Evolutionary conservation across 768 basidiomycete genomes (phyloP).

Genomic region (Collybia nuda): DNA sequence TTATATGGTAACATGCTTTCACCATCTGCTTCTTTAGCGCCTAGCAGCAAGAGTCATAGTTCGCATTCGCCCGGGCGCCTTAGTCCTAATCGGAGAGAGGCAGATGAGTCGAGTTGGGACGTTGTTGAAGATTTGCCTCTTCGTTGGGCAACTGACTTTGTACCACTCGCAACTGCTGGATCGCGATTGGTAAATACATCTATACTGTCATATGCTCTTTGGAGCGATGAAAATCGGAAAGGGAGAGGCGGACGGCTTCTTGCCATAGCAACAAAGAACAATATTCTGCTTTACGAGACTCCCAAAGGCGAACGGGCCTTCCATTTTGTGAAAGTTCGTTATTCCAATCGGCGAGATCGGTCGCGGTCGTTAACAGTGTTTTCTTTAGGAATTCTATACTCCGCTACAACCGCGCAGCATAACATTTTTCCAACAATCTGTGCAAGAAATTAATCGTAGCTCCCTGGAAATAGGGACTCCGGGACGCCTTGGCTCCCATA

Average conservation of each 20-base stretch:
- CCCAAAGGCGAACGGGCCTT: conserved; percentile 83
- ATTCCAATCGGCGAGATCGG: not conserved
- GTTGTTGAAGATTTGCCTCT: conserved; percentile 71
- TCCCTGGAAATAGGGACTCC: conserved; percentile 36
- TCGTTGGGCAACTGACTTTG: conserved; percentile 87
- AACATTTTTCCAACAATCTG: conserved; percentile 68
- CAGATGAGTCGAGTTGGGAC: conserved; percentile 65
- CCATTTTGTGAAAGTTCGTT: conserved; percentile 71
- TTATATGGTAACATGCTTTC: conserved; percentile 34
- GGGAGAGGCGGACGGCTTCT: conserved; percentile 53
- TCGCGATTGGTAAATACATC: conserved; percentile 60
- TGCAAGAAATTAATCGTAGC: conserved; percentile 49
- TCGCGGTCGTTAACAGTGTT: conserved; percentile 2
- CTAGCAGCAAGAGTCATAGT: conserved; percentile 4
- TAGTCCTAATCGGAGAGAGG: conserved; percentile 24
- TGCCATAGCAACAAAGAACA: conserved; percentile 74
- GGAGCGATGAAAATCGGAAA: conserved; percentile 54
- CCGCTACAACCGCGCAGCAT: conserved; percentile 67
- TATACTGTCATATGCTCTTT: conserved; percentile 68
- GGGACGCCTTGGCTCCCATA: conserved; percentile 32
- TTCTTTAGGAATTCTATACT: conserved; percentile 78
- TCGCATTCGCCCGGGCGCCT: conserved; percentile 11
- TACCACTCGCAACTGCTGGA: conserved; percentile 68
- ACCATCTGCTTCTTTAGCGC: conserved; percentile 1
- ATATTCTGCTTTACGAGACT: conserved; percentile 77